These are phyloP conservation scores for Moesziomyces globuligerus DNA, from an alignment of 1,284 basidiomycete species.

Conservation along the genomic window DNA sequence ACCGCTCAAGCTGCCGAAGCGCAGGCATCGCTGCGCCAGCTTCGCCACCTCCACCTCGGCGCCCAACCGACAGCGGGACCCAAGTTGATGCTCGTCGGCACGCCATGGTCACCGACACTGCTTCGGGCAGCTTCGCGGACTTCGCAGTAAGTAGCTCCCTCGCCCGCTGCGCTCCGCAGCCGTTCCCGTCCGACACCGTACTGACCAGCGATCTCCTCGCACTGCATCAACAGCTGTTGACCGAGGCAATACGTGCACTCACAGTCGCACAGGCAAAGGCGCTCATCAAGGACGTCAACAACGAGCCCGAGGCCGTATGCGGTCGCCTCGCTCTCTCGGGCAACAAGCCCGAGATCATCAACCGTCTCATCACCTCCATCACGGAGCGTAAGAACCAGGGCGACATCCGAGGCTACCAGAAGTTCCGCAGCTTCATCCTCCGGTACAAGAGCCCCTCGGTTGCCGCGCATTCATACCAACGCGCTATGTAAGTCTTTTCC, in stretches of 20 bases:
- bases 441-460: slow-evolving; percentile 22
- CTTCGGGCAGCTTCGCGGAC: slow-evolving; percentile 37
- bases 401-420: slow-evolving; percentile 34
- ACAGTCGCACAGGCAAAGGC: slow-evolving; percentile 55
- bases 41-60: slow-evolving; percentile 18
- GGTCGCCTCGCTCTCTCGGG: slow-evolving; percentile 45
- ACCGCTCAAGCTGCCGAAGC: slow-evolving; percentile 1
- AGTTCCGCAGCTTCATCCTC: slow-evolving; percentile 40
- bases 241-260: slow-evolving; percentile 35
- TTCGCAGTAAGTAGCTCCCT: slow-evolving; percentile 11
- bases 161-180: too few species aligned
- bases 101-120: slow-evolving; percentile 29
- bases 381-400: slow-evolving; percentile 23
- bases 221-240: slow-evolving; percentile 12
- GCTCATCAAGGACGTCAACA: slow-evolving; percentile 55
- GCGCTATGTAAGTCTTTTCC: slow-evolving; percentile 17
- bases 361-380: slow-evolving; percentile 37
- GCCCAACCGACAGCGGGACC: slow-evolving; percentile 4
- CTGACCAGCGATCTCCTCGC: slow-evolving; percentile 4
- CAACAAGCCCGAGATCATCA: slow-evolving; percentile 53
- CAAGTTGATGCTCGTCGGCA: slow-evolving; percentile 14
- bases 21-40: neutral
- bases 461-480: slow-evolving; percentile 2
- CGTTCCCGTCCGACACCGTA: neutral
- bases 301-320: slow-evolving; percentile 34